Conservation (phyloP, 306 rosid species). For the Aeschynomene evenia region DNA sequence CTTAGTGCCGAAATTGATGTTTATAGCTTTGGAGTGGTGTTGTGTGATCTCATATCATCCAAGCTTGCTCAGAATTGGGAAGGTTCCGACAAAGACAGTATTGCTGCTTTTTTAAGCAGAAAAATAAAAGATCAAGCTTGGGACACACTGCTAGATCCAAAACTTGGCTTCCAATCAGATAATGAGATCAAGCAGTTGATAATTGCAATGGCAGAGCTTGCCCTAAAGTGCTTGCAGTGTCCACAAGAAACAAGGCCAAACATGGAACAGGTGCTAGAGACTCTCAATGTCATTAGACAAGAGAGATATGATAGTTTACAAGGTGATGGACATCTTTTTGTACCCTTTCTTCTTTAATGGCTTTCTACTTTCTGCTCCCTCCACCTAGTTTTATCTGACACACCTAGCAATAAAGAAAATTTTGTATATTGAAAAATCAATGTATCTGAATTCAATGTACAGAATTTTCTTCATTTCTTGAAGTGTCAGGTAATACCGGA, state of each 20-base stretch:
- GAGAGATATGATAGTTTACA: neutral
- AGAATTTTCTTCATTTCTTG: too few species aligned
- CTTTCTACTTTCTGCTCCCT: neutral
- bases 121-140: constrained; percentile 5
- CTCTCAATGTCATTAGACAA: constrained; percentile 3
- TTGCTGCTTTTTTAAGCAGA: neutral
- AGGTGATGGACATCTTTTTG: constrained; percentile 1
- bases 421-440: too few species aligned
- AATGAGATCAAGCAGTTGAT: neutral
- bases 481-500: too few species aligned
- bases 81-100: neutral
- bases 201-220: constrained; percentile 20
- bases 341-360: neutral
- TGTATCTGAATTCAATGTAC: too few species aligned
- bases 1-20: constrained; percentile 22
- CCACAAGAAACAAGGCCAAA: constrained; percentile 22
- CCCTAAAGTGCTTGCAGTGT: constrained; percentile 8
- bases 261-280: constrained; percentile 28
- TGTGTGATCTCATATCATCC: constrained; percentile 25
- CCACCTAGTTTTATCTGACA: too few species aligned
- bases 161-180: constrained; percentile 18
- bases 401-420: too few species aligned
- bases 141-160: constrained; percentile 8
- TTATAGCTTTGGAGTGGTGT: constrained; percentile 34
- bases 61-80: neutral